Evolutionary conservation across 176 grass and related monocot genomes (phyloP).

Genomic region (Oryza australiensis): DNA sequence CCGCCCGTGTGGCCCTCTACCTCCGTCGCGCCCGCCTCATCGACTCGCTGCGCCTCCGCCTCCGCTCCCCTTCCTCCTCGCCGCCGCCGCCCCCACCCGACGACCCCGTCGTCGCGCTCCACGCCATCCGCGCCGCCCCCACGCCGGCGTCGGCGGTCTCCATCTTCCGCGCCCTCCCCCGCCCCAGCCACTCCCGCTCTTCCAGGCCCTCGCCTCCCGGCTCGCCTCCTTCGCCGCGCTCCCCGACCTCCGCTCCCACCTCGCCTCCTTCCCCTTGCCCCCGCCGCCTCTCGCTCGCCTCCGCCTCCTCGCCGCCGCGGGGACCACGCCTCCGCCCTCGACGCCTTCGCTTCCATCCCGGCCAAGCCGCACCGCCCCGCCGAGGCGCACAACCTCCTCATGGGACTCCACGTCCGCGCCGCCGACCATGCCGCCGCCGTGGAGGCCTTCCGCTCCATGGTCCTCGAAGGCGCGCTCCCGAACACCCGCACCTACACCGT

Average conservation of each 20-base stretch:
- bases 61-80: conserved; percentile 8
- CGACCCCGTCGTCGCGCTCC: conserved; percentile 48
- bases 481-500: conserved; percentile 74
- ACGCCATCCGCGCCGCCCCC: conserved; percentile 44
- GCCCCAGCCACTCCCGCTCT: conserved; percentile 44
- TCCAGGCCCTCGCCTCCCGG: conserved; percentile 47
- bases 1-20: conserved; percentile 49
- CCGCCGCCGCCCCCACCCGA: neutral
- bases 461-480: conserved; percentile 63
- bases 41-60: conserved; percentile 47
- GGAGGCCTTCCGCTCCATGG: conserved; percentile 61
- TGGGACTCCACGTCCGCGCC: conserved; percentile 43
- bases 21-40: conserved; percentile 65
- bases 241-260: conserved; percentile 40
- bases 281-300: conserved; percentile 52
- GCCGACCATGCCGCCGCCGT: conserved; percentile 49
- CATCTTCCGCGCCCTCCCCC: conserved; percentile 35
- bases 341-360: conserved; percentile 49
- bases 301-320: conserved; percentile 51
- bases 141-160: conserved; percentile 36
- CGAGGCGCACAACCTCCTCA: conserved; percentile 65
- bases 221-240: conserved; percentile 36
- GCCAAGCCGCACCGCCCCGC: conserved; percentile 26
- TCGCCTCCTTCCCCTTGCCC: conserved; percentile 48
- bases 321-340: conserved; percentile 40